These are phyloP conservation scores for Sistotremastrum niveocremeum DNA, from an alignment of 768 basidiomycete genomes.

Conservation along the genomic window DNA sequence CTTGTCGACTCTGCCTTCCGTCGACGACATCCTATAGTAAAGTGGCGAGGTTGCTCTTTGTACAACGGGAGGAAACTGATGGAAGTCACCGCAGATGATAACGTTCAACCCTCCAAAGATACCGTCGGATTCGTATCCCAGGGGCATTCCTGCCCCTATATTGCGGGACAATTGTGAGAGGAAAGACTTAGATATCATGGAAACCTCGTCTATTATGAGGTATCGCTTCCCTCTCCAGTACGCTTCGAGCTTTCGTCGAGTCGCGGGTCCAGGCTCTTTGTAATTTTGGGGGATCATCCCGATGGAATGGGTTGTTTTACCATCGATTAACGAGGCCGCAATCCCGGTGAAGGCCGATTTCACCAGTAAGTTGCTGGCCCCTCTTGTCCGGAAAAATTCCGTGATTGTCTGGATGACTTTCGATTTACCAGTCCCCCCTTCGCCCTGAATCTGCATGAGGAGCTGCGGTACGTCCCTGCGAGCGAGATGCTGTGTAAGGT, in stretches of 20 bases:
- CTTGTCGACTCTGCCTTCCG: too few relatives aligned
- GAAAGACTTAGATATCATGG: conserved; percentile 22
- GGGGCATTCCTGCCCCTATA: conserved; percentile 5
- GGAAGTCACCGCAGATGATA: conserved; percentile 3
- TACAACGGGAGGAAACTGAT: too few relatives aligned
- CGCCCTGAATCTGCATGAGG: conserved; percentile 25
- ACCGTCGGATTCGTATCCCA: too few relatives aligned
- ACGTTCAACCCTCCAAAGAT: too few relatives aligned
- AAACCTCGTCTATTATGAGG: conserved; percentile 28
- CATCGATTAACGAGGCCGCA: conserved; percentile 26
- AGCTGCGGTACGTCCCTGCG: conserved; percentile 16
- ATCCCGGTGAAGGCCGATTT: conserved; percentile 29
- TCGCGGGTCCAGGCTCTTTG: neutral
- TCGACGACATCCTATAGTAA: too few relatives aligned
- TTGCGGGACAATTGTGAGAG: conserved; percentile 12
- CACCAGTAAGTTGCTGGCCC: conserved; percentile 8
- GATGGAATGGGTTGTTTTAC: conserved; percentile 22
- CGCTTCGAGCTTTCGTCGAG: conserved; percentile 6
- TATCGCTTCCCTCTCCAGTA: conserved; percentile 12
- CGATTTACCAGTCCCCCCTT: conserved; percentile 33
- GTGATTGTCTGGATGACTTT: conserved; percentile 25
- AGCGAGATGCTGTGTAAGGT: conserved; percentile 12
- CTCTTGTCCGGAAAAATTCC: conserved; percentile 15
- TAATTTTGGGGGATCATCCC: conserved; percentile 12
- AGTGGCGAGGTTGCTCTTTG: too few relatives aligned